Conservation (phyloP, 2,329 filamentous ascomycete genomes). For the Colletotrichum tropicale region DNA sequence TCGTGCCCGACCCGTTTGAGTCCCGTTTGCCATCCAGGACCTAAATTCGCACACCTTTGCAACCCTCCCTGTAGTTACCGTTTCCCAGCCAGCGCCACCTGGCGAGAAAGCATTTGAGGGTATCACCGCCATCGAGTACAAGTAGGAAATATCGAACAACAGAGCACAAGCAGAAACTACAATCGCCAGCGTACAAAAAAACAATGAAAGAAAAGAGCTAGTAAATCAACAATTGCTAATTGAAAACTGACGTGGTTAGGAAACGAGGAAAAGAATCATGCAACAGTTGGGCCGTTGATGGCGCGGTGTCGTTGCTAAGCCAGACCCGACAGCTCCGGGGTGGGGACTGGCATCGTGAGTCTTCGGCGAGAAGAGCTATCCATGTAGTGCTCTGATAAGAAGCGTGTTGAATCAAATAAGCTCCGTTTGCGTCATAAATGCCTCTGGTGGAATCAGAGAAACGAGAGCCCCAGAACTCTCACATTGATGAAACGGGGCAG, state of each 20-base stretch:
- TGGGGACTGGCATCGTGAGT: not conserved
- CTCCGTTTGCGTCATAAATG: slow-evolving; percentile 11
- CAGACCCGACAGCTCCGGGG: not conserved
- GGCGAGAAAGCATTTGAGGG: slow-evolving; percentile 18
- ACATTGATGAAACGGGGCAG: slow-evolving; percentile 9
- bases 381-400: slow-evolving; percentile 2
- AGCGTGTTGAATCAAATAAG: slow-evolving; percentile 11
- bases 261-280: not conserved
- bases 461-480: not conserved
- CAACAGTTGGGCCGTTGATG: not conserved
- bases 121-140: slow-evolving; percentile 10
- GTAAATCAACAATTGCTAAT: not conserved
- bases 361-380: not conserved
- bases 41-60: not conserved
- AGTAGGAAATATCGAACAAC: not conserved
- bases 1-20: not conserved
- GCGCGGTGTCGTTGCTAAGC: not conserved
- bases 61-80: not conserved
- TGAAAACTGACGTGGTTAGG: not conserved
- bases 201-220: not conserved
- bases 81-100: slow-evolving; percentile 20
- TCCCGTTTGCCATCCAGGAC: slow-evolving; percentile 16
- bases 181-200: slow-evolving; percentile 2
- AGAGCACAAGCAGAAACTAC: not conserved
- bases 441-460: slow-evolving; percentile 1